A percentile compares a stretch with the other conserved stretches of the same genome.
Conservation (phyloP, 352 stramenopile genomes). For the Aphanomyces stellatus region DNA sequence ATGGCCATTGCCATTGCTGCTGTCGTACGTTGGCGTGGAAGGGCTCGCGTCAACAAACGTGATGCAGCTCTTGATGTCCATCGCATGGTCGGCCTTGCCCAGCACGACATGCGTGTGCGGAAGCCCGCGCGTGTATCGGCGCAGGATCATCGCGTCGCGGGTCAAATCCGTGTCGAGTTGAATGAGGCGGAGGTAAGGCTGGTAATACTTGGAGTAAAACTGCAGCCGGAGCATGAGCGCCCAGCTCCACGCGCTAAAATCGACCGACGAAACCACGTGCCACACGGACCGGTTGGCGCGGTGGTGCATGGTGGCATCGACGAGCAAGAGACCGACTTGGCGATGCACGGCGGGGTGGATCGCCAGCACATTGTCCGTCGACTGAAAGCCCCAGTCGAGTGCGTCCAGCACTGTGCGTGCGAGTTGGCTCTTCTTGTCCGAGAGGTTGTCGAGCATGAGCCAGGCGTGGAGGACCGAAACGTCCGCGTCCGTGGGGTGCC, state of each 20-base stretch:
- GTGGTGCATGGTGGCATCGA: constrained; percentile 64
- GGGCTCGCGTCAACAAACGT: neutral
- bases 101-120: constrained; percentile 5
- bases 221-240: constrained; percentile 72
- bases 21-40: constrained; percentile 2
- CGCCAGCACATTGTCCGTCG: constrained; percentile 53
- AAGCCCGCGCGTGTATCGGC: constrained; percentile 28
- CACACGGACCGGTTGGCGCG: constrained; percentile 32
- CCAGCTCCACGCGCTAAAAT: constrained; percentile 83
- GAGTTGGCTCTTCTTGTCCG: constrained; percentile 42
- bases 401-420: constrained; percentile 69
- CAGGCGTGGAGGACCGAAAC: constrained; percentile 69
- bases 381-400: constrained; percentile 80
- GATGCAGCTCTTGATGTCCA: constrained; percentile 11
- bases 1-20: too few relatives aligned
- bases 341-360: constrained; percentile 62
- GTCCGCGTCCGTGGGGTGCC: constrained; percentile 54
- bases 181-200: constrained; percentile 60
- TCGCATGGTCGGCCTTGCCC: neutral
- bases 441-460: constrained; percentile 67
- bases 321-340: constrained; percentile 67
- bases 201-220: constrained; percentile 66
- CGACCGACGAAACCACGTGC: constrained; percentile 27
- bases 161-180: constrained; percentile 64
- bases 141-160: constrained; percentile 59